Conservation (phyloP, 768 basidiomycete genomes). For the Coprinopsis marcescibilis region DNA sequence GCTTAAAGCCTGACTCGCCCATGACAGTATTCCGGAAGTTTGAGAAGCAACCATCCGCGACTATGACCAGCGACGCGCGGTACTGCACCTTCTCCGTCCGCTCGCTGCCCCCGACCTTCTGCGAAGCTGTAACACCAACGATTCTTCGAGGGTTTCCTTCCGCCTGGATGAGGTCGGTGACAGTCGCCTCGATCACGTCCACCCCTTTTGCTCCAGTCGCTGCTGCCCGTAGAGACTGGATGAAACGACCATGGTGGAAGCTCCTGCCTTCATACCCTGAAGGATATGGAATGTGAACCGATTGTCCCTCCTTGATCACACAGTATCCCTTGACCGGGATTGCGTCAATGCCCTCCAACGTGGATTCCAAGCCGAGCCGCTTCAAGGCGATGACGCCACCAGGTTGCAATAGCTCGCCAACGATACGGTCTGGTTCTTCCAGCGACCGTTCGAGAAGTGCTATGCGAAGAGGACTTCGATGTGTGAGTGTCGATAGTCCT, state of each 20-base stretch:
- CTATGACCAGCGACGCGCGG: slow-evolving; percentile 72
- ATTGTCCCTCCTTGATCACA: slow-evolving; percentile 57
- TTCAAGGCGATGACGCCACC: slow-evolving; percentile 76
- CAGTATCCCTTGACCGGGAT: slow-evolving; percentile 82
- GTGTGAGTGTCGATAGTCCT: slow-evolving; percentile 59
- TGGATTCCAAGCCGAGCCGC: slow-evolving; percentile 68
- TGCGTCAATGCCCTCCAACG: slow-evolving; percentile 85
- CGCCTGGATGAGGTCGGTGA: slow-evolving; percentile 66
- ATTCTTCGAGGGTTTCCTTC: slow-evolving; percentile 38
- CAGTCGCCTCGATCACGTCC: slow-evolving; percentile 81
- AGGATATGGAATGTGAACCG: slow-evolving; percentile 90
- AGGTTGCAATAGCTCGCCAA: slow-evolving; percentile 94
- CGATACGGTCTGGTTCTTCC: slow-evolving; percentile 91
- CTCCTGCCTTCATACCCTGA: slow-evolving; percentile 63
- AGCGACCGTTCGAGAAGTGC: slow-evolving; percentile 89
- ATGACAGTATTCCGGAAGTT: slow-evolving; percentile 79
- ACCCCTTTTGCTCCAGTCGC: slow-evolving; percentile 59
- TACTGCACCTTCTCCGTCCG: slow-evolving; percentile 38
- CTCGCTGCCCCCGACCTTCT: slow-evolving; percentile 24
- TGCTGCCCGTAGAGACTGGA: slow-evolving; percentile 69
- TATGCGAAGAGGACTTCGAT: slow-evolving; percentile 61
- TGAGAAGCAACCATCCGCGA: slow-evolving; percentile 94
- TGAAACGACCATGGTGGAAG: slow-evolving; percentile 93
- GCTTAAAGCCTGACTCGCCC: slow-evolving; percentile 42
- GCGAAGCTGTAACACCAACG: slow-evolving; percentile 61